Percentiles rank a stretch among this genome's conserved stretches.
phyloP scores from a whole-genome alignment of 192 early-diverging fungal genomes.

The Podila minutissima region DNA sequence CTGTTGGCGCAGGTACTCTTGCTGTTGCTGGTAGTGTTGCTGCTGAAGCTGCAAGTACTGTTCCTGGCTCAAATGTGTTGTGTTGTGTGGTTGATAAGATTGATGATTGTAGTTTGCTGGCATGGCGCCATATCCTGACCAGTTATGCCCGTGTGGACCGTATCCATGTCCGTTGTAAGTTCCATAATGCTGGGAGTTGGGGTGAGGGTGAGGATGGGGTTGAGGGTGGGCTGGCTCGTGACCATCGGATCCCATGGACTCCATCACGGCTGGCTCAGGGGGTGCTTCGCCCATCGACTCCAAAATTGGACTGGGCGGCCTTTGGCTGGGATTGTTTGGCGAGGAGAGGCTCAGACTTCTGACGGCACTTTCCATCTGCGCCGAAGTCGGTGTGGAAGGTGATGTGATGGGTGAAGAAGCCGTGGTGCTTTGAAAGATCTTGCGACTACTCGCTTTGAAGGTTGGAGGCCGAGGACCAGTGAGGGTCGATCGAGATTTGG shows the following conservation, averaged over 20 bases:
- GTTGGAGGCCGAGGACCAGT: conserved; percentile 42
- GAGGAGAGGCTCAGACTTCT: conserved; percentile 26
- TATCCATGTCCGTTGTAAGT: not conserved
- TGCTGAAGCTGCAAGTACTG: conserved; percentile 37
- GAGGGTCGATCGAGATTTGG: conserved; percentile 29
- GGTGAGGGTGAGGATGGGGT: not conserved
- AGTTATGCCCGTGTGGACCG: not conserved
- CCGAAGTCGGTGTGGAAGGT: conserved; percentile 1
- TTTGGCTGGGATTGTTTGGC: not conserved
- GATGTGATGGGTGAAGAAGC: conserved; percentile 7
- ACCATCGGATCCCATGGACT: conserved; percentile 47
- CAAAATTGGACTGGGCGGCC: conserved; percentile 21
- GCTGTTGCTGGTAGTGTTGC: conserved; percentile 29
- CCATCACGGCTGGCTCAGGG: conserved; percentile 19
- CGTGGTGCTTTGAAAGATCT: conserved; percentile 25
- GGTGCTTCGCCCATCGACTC: conserved; percentile 44
- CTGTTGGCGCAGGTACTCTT: conserved; percentile 31
- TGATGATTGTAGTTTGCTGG: not conserved
- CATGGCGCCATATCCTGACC: conserved; percentile 16
- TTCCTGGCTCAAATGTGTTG: conserved; percentile 35
- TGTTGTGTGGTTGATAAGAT: conserved; percentile 3
- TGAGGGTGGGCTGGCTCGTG: not conserved
- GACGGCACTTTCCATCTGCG: conserved; percentile 26
- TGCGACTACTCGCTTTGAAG: conserved; percentile 35
- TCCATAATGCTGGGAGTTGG: conserved; percentile 2